Conservation (phyloP, 495 filamentous ascomycete species). For the Penicillium tannophilum region DNA sequence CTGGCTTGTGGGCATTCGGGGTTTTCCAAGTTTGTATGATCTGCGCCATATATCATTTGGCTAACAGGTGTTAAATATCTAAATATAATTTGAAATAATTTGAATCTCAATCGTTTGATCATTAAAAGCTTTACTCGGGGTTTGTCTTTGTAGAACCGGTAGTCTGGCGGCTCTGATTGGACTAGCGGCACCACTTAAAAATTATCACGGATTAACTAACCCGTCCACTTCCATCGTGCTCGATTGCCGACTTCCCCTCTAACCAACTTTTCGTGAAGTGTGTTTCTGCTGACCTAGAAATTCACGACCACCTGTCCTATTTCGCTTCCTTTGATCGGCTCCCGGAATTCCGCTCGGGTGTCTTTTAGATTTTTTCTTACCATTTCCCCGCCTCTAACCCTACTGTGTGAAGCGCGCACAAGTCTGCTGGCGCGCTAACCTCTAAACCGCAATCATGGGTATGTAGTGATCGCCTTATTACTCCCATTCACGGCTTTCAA, state of each 20-base stretch:
- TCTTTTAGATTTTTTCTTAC: conserved; percentile 25
- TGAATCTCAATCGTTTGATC: neutral
- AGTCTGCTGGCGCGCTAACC: conserved; percentile 43
- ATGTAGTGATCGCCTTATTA: conserved; percentile 41
- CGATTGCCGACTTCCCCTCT: conserved; percentile 44
- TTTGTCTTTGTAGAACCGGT: neutral
- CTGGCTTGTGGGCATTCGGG: neutral
- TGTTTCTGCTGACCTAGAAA: conserved; percentile 22
- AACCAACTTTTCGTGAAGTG: conserved; percentile 35
- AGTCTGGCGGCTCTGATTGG: conserved; percentile 36
- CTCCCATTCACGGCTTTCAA: neutral
- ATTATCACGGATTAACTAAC: conserved; percentile 50
- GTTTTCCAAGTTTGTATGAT: neutral
- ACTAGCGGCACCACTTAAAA: conserved; percentile 54
- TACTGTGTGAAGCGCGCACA: conserved; percentile 48
- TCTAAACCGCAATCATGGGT: conserved; percentile 84
- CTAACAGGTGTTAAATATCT: neutral
- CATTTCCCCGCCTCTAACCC: conserved; percentile 20
- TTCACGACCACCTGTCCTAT: conserved; percentile 12
- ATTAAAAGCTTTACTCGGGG: neutral
- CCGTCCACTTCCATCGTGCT: conserved; percentile 31
- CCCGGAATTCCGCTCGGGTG: conserved; percentile 19
- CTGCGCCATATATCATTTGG: neutral
- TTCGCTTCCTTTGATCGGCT: conserved; percentile 16
- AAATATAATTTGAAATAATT: no score